These are phyloP conservation scores for Peronosclerospora sorghi DNA, from an alignment of 352 stramenopile genomes.

Conservation along the genomic window DNA sequence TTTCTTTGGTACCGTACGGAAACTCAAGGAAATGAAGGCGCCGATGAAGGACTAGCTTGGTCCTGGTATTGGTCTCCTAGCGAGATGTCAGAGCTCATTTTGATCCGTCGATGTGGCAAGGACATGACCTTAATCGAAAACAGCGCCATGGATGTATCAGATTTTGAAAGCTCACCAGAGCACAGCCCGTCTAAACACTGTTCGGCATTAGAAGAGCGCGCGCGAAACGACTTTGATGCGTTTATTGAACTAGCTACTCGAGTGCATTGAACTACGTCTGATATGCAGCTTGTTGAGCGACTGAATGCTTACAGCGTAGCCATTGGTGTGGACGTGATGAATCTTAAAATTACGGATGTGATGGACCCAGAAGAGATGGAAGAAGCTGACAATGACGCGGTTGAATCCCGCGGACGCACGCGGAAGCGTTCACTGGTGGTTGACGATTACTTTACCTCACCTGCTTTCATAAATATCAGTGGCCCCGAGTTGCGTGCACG, in stretches of 20 bases:
- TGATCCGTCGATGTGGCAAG: conserved; percentile 71
- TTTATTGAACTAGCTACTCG: too few species aligned
- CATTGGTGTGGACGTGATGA: conserved; percentile 73
- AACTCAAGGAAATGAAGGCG: conserved; percentile 93
- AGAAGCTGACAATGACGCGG: conserved; percentile 4
- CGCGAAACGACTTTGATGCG: too few species aligned
- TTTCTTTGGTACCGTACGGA: conserved; percentile 93
- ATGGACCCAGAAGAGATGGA: too few species aligned
- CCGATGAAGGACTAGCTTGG: conserved; percentile 86
- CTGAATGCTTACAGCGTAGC: conserved; percentile 58
- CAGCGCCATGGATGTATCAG: conserved; percentile 55
- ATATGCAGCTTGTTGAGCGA: conserved; percentile 86
- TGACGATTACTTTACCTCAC: conserved; percentile 65
- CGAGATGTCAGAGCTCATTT: conserved; percentile 78
- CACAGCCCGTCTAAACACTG: conserved; percentile 28
- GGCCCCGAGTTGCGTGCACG: conserved; percentile 78
- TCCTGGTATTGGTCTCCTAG: conserved; percentile 93
- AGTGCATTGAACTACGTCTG: conserved; percentile 45
- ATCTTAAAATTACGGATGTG: too few species aligned
- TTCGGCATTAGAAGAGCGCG: conserved; percentile 48
- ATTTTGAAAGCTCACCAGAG: conserved; percentile 21
- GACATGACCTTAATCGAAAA: conserved; percentile 83
- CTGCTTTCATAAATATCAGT: conserved; percentile 44
- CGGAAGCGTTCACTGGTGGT: conserved; percentile 35
- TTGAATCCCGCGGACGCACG: conserved; percentile 6